These are phyloP conservation scores for Bonia amplexicaulis DNA, from an alignment of 176 grass and related monocot genomes.

Conservation along the genomic window DNA sequence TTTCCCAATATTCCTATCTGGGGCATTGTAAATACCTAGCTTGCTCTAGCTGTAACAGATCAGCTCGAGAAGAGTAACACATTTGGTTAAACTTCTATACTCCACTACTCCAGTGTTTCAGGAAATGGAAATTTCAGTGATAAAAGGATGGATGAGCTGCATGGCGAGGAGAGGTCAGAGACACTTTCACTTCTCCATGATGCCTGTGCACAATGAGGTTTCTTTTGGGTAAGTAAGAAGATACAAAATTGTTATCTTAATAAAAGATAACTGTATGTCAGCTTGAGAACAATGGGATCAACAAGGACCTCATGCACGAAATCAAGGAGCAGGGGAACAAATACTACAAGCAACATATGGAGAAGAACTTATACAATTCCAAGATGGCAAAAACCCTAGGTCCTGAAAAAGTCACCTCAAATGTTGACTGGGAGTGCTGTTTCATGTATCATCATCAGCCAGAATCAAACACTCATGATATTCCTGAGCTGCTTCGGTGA, in stretches of 20 bases:
- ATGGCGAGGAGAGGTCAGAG: constrained; percentile 38
- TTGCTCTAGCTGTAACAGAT: constrained; percentile 3
- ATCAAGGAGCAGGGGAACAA: constrained; percentile 47
- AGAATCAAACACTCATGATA: constrained; percentile 43
- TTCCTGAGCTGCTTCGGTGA: constrained; percentile 49
- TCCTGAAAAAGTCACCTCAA: constrained; percentile 17
- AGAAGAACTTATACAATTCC: constrained; percentile 50
- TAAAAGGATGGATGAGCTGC: constrained; percentile 42
- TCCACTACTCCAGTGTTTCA: background rate
- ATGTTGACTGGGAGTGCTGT: constrained; percentile 73
- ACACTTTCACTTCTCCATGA: constrained; percentile 56
- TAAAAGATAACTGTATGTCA: constrained; percentile 15
- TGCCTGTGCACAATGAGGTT: constrained; percentile 58
- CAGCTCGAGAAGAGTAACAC: constrained; percentile 23
- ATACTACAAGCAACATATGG: constrained; percentile 47
- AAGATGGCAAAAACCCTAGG: constrained; percentile 35
- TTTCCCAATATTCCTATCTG: background rate
- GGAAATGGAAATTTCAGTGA: constrained; percentile 63
- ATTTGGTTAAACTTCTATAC: background rate
- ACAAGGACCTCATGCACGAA: constrained; percentile 45
- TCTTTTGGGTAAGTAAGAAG: constrained; percentile 60
- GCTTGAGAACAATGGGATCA: constrained; percentile 60
- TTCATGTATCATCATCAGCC: constrained; percentile 73
- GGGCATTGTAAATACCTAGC: constrained; percentile 45
- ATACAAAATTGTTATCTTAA: constrained; percentile 6